Evolutionary conservation across 768 basidiomycete genomes (phyloP).

Genomic region (Tulasnella calospora): DNA sequence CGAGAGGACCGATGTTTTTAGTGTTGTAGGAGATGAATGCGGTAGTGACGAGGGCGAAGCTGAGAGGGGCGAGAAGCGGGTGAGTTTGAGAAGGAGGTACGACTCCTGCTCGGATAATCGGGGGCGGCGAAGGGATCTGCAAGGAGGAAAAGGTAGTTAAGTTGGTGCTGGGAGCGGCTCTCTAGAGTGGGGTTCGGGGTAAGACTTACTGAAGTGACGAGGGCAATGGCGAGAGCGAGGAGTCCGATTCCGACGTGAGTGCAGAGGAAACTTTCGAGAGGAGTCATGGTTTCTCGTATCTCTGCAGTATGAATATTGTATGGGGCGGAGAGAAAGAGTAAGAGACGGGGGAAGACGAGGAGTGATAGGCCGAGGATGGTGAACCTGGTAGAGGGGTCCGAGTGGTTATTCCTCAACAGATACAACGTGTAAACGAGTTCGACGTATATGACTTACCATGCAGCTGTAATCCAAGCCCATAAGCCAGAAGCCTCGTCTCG

Average conservation of each 20-base stretch:
- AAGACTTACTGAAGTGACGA: slow-evolving; percentile 52
- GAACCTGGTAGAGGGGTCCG: slow-evolving; percentile 35
- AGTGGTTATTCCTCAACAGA: neutral
- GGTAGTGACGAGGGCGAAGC: slow-evolving; percentile 49
- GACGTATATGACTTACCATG: slow-evolving; percentile 5
- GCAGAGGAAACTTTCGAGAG: slow-evolving; percentile 64
- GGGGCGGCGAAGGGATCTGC: slow-evolving; percentile 19
- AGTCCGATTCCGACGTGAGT: slow-evolving; percentile 63
- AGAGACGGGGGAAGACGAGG: slow-evolving; percentile 54
- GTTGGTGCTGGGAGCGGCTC: slow-evolving; percentile 18
- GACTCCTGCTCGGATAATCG: slow-evolving; percentile 37
- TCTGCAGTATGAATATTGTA: slow-evolving; percentile 26
- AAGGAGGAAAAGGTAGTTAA: neutral
- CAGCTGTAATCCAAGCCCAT: slow-evolving; percentile 28
- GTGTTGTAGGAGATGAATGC: slow-evolving; percentile 65
- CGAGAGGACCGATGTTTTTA: slow-evolving; percentile 48
- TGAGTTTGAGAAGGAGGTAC: neutral
- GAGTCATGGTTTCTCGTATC: slow-evolving; percentile 47
- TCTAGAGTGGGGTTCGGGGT: slow-evolving; percentile 15
- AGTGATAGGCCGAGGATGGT: slow-evolving; percentile 39
- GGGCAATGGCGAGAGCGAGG: slow-evolving; percentile 49
- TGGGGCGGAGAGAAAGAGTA: slow-evolving; percentile 61
- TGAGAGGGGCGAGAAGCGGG: slow-evolving; percentile 60
- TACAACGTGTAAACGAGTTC: neutral
- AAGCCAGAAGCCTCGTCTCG: slow-evolving; percentile 6